A percentile compares a stretch with the other conserved stretches of the same genome.
Conservation (phyloP, 202 grass and related monocot species). For the Panicum virgatum region DNA sequence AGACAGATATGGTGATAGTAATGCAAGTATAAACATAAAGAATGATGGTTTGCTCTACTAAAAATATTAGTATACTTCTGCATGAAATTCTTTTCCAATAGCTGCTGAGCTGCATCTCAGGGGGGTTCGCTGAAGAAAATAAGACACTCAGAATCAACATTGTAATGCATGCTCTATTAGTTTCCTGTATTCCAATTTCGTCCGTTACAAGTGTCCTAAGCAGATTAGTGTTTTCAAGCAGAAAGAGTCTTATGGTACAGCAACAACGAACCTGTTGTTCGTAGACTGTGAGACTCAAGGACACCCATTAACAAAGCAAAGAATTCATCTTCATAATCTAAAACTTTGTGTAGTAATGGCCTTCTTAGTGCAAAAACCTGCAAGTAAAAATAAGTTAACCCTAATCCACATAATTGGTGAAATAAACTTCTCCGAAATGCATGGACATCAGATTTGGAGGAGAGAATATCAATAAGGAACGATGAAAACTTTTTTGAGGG, state of each 20-base stretch:
- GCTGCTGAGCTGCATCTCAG: background rate
- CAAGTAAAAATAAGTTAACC: conserved; percentile 19
- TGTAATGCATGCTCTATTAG: background rate
- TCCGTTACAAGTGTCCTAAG: conserved; percentile 10
- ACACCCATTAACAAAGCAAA: conserved; percentile 94
- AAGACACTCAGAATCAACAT: background rate
- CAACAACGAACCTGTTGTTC: conserved; percentile 72
- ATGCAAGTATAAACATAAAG: background rate
- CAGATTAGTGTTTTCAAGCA: background rate
- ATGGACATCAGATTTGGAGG: background rate
- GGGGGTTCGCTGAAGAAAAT: conserved; percentile 7
- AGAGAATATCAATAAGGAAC: conserved; percentile 16
- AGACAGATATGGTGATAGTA: conserved; percentile 2
- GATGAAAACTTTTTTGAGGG: background rate
- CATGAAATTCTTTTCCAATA: background rate
- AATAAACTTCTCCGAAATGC: conserved; percentile 18
- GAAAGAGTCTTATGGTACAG: background rate
- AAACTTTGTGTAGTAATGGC: conserved; percentile 85
- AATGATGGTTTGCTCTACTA: background rate
- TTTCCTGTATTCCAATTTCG: background rate
- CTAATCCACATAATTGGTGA: background rate
- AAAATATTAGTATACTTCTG: conserved; percentile 2
- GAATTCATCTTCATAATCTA: conserved; percentile 97
- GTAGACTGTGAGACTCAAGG: conserved; percentile 89
- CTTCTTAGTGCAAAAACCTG: conserved; percentile 96